A percentile compares a stretch with the other conserved stretches of the same genome.
These are phyloP conservation scores for Septoria petroselini DNA, from an alignment of 2,329 filamentous ascomycete genomes.

Conservation along the genomic window DNA sequence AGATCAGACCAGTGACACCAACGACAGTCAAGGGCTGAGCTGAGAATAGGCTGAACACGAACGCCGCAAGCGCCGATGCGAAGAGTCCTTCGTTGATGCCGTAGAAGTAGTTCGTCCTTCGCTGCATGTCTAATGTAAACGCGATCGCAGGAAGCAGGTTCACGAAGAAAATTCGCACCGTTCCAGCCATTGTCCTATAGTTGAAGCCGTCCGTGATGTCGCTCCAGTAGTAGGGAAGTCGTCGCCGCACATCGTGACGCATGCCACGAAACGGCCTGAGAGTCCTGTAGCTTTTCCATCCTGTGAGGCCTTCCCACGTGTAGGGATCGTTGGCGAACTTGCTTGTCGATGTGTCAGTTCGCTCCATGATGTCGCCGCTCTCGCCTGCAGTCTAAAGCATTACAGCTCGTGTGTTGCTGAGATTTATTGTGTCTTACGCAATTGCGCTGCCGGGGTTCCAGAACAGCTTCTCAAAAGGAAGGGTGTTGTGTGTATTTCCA, in stretches of 20 bases:
- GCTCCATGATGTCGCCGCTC: conserved; percentile 6
- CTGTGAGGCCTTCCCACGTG: conserved; percentile 37
- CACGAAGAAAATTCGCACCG: conserved; percentile 59
- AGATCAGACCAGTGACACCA: conserved; percentile 56
- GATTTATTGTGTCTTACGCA: too few species aligned
- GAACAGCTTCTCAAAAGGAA: too few species aligned
- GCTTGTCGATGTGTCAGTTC: conserved; percentile 6
- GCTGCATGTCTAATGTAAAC: conserved; percentile 58
- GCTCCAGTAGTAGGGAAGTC: conserved; percentile 56
- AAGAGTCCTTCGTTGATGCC: conserved; percentile 58
- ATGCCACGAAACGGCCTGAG: conserved; percentile 52
- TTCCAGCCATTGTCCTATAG: conserved; percentile 55
- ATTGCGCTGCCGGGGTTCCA: too few species aligned
- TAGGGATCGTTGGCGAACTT: conserved; percentile 37
- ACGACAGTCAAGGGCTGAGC: conserved; percentile 57
- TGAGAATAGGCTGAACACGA: conserved; percentile 53
- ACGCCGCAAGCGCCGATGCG: conserved; percentile 54
- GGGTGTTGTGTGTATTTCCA: too few species aligned
- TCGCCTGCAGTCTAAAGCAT: too few species aligned
- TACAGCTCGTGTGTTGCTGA: too few species aligned
- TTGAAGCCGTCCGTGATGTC: conserved; percentile 56
- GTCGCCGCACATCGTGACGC: conserved; percentile 53
- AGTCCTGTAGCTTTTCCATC: conserved; percentile 39
- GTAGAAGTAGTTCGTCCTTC: conserved; percentile 52
- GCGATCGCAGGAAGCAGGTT: conserved; percentile 58